Conservation (phyloP, 345 rosid species). For the Firmiana major region DNA sequence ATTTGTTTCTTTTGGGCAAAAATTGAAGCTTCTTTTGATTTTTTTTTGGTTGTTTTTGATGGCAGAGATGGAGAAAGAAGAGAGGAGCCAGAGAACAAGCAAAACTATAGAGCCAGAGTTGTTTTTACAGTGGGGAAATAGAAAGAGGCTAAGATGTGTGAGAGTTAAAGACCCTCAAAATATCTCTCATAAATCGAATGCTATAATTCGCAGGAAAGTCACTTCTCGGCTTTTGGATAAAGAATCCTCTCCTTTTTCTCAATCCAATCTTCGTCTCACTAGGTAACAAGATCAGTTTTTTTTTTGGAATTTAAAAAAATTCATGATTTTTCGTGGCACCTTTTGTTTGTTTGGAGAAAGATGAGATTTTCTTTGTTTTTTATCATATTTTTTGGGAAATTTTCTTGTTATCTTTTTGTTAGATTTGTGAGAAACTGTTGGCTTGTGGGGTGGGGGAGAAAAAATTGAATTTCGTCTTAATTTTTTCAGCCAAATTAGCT, state of each 20-base stretch:
- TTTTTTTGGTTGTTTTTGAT: background rate
- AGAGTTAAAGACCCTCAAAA: slow-evolving; percentile 59
- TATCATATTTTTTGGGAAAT: background rate
- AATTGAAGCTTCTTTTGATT: background rate
- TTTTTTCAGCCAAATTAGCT: background rate
- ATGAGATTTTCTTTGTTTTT: background rate
- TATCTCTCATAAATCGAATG: slow-evolving; percentile 43
- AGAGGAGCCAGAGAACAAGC: slow-evolving; percentile 36
- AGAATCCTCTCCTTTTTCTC: slow-evolving; percentile 34
- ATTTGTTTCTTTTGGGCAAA: background rate
- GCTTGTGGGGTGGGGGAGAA: background rate
- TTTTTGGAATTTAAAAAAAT: background rate
- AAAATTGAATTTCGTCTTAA: background rate
- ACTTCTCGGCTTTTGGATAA: slow-evolving; percentile 40
- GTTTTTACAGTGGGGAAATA: slow-evolving; percentile 68
- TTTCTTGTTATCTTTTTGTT: background rate
- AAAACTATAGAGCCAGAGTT: slow-evolving; percentile 49
- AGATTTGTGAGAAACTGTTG: background rate
- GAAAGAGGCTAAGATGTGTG: slow-evolving; percentile 72
- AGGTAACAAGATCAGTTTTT: slow-evolving; percentile 31
- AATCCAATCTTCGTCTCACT: slow-evolving; percentile 41
- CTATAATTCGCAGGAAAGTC: slow-evolving; percentile 42
- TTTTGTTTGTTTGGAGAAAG: background rate
- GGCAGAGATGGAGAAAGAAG: slow-evolving; percentile 50
- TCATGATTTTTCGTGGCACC: background rate